Percentiles rank a stretch among this genome's conserved stretches.
phyloP scores from a whole-genome alignment of 495 filamentous ascomycete species.

The Xylona heveae region DNA sequence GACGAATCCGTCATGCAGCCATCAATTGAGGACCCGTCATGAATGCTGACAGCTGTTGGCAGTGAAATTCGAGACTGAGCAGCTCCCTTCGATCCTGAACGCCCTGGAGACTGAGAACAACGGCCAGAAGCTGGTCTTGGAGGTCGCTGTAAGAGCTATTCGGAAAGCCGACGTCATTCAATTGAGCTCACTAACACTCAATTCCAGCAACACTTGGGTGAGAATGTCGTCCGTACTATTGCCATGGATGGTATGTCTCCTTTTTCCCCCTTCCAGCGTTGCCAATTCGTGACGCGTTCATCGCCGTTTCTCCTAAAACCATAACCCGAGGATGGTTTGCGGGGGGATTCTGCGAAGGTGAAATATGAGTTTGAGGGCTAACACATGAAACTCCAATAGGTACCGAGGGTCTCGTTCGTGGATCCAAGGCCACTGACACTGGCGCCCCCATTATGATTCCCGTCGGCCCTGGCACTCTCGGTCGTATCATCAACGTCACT shows the following conservation, averaged over 20 bases:
- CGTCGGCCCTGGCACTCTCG: slow-evolving; percentile 84
- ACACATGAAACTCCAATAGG: slow-evolving; percentile 29
- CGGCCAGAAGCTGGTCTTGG: slow-evolving; percentile 86
- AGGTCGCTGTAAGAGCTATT: slow-evolving; percentile 92
- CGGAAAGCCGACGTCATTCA: slow-evolving; percentile 8
- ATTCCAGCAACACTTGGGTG: slow-evolving; percentile 89
- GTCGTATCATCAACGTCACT: slow-evolving; percentile 99
- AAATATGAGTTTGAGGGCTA: neutral
- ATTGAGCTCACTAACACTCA: slow-evolving; percentile 18
- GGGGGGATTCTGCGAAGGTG: too few species aligned
- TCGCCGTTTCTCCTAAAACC: too few species aligned
- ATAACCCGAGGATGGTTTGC: too few species aligned
- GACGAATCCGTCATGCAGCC: too few species aligned
- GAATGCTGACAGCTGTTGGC: slow-evolving; percentile 21
- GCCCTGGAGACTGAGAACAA: slow-evolving; percentile 78
- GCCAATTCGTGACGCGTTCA: too few species aligned
- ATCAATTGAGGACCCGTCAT: slow-evolving; percentile 4
- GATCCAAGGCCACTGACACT: slow-evolving; percentile 63
- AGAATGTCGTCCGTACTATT: slow-evolving; percentile 98
- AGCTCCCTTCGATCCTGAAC: slow-evolving; percentile 94
- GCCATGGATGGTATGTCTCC: slow-evolving; percentile 92
- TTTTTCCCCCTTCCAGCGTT: neutral
- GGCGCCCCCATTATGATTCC: slow-evolving; percentile 93
- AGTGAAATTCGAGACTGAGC: slow-evolving; percentile 90
- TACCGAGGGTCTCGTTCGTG: slow-evolving; percentile 98